phyloP scores from a whole-genome alignment of 2,329 filamentous ascomycete genomes.

The Myriosclerotinia duriaeana region DNA sequence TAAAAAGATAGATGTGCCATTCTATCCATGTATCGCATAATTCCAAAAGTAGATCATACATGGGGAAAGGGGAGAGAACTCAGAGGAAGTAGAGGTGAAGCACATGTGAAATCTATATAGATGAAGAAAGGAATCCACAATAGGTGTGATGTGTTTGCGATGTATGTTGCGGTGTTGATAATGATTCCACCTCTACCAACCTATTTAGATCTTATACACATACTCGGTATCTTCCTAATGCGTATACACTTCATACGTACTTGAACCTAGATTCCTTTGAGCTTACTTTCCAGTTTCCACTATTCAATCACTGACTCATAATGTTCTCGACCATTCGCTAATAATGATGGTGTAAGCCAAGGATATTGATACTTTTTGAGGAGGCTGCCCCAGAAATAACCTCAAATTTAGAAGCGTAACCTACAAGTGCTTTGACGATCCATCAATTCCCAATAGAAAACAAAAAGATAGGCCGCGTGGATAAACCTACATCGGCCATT shows the following conservation, averaged over 20 bases:
- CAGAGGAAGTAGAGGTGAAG: constrained; percentile 7
- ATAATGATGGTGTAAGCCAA: constrained; percentile 4
- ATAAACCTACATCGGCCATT: constrained; percentile 1
- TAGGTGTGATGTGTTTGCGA: constrained; percentile 16
- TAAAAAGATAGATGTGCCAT: background rate
- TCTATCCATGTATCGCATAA: constrained; percentile 14
- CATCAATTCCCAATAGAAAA: constrained; percentile 12
- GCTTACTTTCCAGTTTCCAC: constrained; percentile 9
- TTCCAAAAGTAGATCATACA: constrained; percentile 19
- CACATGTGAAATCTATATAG: constrained; percentile 10
- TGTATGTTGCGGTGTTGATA: constrained; percentile 17
- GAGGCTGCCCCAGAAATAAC: constrained; percentile 17
- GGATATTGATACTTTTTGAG: constrained; percentile 4
- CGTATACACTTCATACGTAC: constrained; percentile 20
- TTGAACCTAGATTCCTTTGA: constrained; percentile 15
- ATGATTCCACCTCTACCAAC: constrained; percentile 6
- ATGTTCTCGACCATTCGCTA: constrained; percentile 21
- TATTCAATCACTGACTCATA: constrained; percentile 20
- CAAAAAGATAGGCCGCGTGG: constrained; percentile 9
- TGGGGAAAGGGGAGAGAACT: background rate
- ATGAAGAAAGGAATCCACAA: constrained; percentile 6
- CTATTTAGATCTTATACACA: background rate
- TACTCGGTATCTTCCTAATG: constrained; percentile 5
- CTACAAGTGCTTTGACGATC: background rate
- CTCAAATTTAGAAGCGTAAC: constrained; percentile 8